Conservation (phyloP, 164 flowering plant genomes). For the Piper betle region DNA sequence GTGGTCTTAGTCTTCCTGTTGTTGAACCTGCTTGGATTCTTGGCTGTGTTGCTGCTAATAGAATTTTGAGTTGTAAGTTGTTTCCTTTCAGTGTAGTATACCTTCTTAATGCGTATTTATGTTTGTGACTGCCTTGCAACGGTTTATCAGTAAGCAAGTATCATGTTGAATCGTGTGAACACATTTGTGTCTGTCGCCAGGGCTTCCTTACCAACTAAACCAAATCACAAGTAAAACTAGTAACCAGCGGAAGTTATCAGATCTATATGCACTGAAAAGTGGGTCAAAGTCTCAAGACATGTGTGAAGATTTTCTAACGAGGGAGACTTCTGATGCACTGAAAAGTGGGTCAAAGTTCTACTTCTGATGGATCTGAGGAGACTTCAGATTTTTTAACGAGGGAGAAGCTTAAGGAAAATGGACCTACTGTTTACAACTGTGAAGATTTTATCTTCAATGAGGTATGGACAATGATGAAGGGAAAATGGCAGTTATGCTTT, state of each 20-base stretch:
- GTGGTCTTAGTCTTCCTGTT: conserved; percentile 86
- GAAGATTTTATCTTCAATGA: conserved; percentile 1
- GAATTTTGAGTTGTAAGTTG: conserved; percentile 64
- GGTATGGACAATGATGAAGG: conserved; percentile 12
- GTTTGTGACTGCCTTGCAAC: background rate
- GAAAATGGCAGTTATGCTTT: conserved; percentile 1
- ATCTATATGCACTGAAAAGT: conserved; percentile 45
- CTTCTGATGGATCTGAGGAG: conserved; percentile 6
- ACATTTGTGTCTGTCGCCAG: conserved; percentile 15
- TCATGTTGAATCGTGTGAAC: background rate
- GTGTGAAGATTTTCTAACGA: conserved; percentile 10
- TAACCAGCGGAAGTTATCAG: conserved; percentile 69
- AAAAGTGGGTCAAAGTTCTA: conserved; percentile 23
- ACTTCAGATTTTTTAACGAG: conserved; percentile 7
- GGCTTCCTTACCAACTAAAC: conserved; percentile 88
- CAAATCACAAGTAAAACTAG: conserved; percentile 41
- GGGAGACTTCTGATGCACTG: conserved; percentile 15
- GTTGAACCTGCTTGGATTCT: conserved; percentile 83
- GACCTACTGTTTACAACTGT: background rate
- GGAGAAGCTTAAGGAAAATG: conserved; percentile 5
- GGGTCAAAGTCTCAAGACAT: conserved; percentile 15
- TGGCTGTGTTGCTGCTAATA: conserved; percentile 72
- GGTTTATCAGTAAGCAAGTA: background rate
- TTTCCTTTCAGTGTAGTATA: background rate
- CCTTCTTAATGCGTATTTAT: background rate